Conservation (phyloP, 495 filamentous ascomycete species). For the Durotheca rogersii region DNA sequence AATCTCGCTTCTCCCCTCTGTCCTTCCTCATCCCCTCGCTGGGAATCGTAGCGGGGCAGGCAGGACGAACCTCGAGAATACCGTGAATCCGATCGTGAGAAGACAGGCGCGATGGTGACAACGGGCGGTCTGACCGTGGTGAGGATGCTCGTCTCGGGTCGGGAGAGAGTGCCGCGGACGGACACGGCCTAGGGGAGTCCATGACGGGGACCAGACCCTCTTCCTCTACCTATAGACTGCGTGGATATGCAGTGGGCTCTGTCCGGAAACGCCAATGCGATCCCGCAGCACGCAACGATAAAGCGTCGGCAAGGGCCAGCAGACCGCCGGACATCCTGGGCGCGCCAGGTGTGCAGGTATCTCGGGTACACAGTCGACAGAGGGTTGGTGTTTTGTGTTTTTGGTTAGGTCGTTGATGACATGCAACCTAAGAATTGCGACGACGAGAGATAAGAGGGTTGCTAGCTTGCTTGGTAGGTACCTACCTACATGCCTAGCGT, state of each 20-base stretch:
- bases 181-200: slow-evolving; percentile 19
- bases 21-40: background rate
- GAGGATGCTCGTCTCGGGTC: slow-evolving; percentile 20
- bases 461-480: no score
- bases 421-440: no score
- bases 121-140: slow-evolving; percentile 17
- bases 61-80: slow-evolving; percentile 46
- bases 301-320: slow-evolving; percentile 12
- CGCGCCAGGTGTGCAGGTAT: no score
- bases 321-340: slow-evolving; percentile 6
- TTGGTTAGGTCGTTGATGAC: no score
- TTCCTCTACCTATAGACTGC: background rate
- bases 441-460: no score
- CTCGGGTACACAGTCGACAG: no score
- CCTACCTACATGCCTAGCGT: no score
- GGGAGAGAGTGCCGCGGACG: slow-evolving; percentile 22
- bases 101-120: slow-evolving; percentile 30
- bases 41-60: background rate
- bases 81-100: slow-evolving; percentile 44
- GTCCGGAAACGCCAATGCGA: slow-evolving; percentile 4
- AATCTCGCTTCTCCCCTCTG: background rate
- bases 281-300: background rate
- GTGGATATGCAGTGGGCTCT: background rate
- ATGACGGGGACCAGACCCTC: background rate
- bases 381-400: no score